Evolutionary conservation across 2,329 filamentous ascomycete genomes (phyloP).

Genomic region (Tolypocladium nubicola): DNA sequence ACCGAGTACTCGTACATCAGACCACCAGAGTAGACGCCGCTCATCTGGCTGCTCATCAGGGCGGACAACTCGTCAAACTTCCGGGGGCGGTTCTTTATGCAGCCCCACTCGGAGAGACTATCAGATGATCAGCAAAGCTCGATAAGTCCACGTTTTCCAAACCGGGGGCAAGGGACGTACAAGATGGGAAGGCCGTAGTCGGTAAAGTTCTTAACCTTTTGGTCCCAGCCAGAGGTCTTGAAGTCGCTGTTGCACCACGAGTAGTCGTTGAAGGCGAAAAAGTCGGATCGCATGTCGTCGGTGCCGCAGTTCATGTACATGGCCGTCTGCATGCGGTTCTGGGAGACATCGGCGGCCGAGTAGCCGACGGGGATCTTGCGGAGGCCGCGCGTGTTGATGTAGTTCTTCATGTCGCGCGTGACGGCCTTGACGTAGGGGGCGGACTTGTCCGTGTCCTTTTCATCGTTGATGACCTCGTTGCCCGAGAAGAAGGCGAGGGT

Average conservation of each 20-base stretch:
- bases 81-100: conserved; percentile 64
- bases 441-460: conserved; percentile 48
- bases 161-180: conserved; percentile 19
- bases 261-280: conserved; percentile 86
- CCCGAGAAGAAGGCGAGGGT: conserved; percentile 79
- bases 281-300: conserved; percentile 75
- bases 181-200: conserved; percentile 85
- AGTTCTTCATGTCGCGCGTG: conserved; percentile 66
- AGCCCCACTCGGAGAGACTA: conserved; percentile 85
- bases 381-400: conserved; percentile 50
- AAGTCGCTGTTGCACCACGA: conserved; percentile 74
- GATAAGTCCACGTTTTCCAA: background rate
- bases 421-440: conserved; percentile 71
- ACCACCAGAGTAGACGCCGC: conserved; percentile 82
- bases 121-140: background rate
- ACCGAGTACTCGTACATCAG: conserved; percentile 91
- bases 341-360: conserved; percentile 67
- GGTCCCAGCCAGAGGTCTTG: conserved; percentile 64
- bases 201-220: conserved; percentile 80
- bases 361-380: conserved; percentile 66
- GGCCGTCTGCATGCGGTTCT: conserved; percentile 79
- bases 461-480: conserved; percentile 69
- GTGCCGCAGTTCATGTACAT: conserved; percentile 89
- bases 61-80: conserved; percentile 70
- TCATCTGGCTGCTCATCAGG: conserved; percentile 79